Evolutionary conservation across 805 yeast genomes (phyloP), one percentile per base, ranked within the genome.

Genomic region (Teunomyces stri): DNA sequence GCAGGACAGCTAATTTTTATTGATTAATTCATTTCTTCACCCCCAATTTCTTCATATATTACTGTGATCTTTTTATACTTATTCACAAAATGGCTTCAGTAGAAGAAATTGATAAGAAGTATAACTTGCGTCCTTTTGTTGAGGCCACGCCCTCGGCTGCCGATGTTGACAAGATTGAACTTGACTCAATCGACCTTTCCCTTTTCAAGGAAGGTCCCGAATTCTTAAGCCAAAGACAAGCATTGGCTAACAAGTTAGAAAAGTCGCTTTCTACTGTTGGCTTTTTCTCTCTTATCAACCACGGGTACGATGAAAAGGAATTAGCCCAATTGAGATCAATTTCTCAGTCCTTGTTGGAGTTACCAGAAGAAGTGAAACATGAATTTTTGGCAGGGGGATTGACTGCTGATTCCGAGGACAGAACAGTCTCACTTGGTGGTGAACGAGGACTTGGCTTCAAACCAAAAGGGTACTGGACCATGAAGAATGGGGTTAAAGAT

Each of bases 201-300:
- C 51, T 59, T 27, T 74, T 53, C 49, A 48, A 57, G 16, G 71
- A 69, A 20, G 78, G 78, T 1, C 60, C 62, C 0, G 72, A 66
- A 35, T 64, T 65, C 11, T 55, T 60, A 12, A 56, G 50, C 7
- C 46, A 58, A 13, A 54, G 79, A 30, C 49, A 56, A 45, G 46
- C 38, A 10, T 58, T 75, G 34, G 80, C 79, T 1, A 48, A 44
- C 1, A 61, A 64, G 42, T 57, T 76, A 10, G 78, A 75, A 47
- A 54, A 57, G 22, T 69, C 79, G 0, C 53, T 76, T 21, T 61
- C 72, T 2, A 66, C 72, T 1, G 66, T 68, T 45, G 80, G 80
- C 1, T 76, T 76, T 52, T 72, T 75, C 59, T 69, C 70, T 27
- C 48, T 76, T 16, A 55, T 60, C 9, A 73, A 73, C 49, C 77